Base-by-base conservation (phyloP, 768 basidiomycete genomes). In the Botryobasidium botryosum region DNA sequence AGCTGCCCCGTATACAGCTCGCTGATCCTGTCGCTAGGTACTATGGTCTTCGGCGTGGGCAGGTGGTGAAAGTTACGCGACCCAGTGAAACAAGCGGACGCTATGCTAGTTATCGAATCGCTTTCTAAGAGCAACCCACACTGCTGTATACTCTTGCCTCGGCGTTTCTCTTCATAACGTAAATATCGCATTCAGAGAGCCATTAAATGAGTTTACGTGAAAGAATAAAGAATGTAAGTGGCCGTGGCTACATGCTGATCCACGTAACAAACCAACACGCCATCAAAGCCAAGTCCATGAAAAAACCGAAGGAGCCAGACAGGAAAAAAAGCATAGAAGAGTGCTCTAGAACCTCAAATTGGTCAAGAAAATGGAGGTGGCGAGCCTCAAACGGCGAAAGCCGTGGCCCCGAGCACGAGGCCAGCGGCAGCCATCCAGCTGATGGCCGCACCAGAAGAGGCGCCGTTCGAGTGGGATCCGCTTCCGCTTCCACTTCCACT, bases 11-110 rank as follows among this genome's bases (percentile, higher is more conserved):
- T 20, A 97, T 99, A 51, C 91, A 96, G 63, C 62, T 94, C 35
- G 77, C 80, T 23, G 94, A 99, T 61, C 94, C 94, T 7, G 92
- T 99, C n/a, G 88, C 94, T 33, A 76, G 91, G 48, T 97, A 99
- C 62, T 99, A 96, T 65, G 94, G 94, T 42, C 74, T 99, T 46
- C 73, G 77, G 55, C 75, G 94, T 40, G 91, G 92, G 23, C 87
- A 92, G 60, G 94, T 99, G 38, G 94, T 99, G 62, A 96, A 94
- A 68, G 97, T 99, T 55, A 96, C 83, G 48, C 69, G 94, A 55
- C 85, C 90, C 23, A 90, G 85, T 62, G 94, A 97, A 68, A 99
- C 94, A 15, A 85, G 82, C 51, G 92, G 92, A 41, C 75, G 86
- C 48, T 91, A 88, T 55, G 81, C 85, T 43, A 87, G 84, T 57